phyloP scores from a whole-genome alignment of 2,329 filamentous ascomycete species.

The Geosmithia flava region DNA sequence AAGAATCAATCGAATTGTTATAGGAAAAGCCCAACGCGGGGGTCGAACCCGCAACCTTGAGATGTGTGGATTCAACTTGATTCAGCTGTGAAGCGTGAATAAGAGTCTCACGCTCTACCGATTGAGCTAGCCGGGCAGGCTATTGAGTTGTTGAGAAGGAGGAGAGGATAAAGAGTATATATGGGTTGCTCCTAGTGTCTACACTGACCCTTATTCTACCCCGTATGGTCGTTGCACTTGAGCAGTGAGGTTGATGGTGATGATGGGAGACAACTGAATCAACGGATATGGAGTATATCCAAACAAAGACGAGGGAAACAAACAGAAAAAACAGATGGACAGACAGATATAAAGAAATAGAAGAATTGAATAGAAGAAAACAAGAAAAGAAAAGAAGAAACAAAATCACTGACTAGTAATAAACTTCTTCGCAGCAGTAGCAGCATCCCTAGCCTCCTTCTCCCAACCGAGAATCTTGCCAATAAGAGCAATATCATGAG shows the following conservation, averaged over 20 bases:
- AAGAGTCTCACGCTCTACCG: slow-evolving; percentile 58
- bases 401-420: background rate
- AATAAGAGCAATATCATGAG: background rate
- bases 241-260: too few species aligned
- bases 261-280: too few species aligned
- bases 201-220: too few species aligned
- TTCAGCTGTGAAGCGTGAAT: slow-evolving; percentile 6
- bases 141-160: background rate
- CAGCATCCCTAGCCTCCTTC: background rate
- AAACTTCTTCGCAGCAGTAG: background rate
- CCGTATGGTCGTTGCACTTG: too few species aligned
- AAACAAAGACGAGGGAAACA: too few species aligned
- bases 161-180: background rate
- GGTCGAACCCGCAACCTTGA: slow-evolving; percentile 45
- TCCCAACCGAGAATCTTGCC: background rate
- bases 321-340: too few species aligned
- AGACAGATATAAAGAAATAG: too few species aligned
- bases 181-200: background rate
- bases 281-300: too few species aligned
- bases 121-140: slow-evolving; percentile 49
- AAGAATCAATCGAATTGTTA: slow-evolving; percentile 4
- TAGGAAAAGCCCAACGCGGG: slow-evolving; percentile 27
- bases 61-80: slow-evolving; percentile 15
- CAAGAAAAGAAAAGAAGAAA: too few species aligned
- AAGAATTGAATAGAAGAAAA: too few species aligned